Evolutionary conservation across 805 yeast species (phyloP).

Genomic region (Yamadazyma kitorensis): DNA sequence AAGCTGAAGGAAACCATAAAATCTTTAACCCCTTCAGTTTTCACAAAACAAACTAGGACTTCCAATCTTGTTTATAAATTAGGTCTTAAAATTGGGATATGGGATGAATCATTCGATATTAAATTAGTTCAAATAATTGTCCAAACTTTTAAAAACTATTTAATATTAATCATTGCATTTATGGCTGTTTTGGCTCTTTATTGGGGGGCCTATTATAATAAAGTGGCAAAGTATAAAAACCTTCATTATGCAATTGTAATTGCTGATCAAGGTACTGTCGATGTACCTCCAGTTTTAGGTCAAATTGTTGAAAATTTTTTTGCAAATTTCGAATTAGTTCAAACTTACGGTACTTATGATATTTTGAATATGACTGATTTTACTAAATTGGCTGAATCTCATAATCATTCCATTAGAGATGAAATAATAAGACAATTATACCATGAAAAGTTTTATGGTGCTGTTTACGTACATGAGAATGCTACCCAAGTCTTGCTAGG

Average conservation of each 20-base stretch:
- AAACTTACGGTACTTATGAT: conserved; percentile 22
- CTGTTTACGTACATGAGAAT: conserved; percentile 26
- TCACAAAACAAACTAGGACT: too few relatives aligned
- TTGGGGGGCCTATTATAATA: conserved; percentile 30
- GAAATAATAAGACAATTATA: conserved; percentile 29
- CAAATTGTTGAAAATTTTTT: conserved; percentile 20
- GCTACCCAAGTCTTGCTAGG: conserved; percentile 23
- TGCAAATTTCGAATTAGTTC: conserved; percentile 18
- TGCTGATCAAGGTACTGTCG: conserved; percentile 22
- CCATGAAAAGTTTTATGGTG: conserved; percentile 30
- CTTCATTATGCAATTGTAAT: conserved; percentile 24
- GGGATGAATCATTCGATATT: conserved; percentile 27
- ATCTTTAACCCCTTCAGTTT: too few relatives aligned
- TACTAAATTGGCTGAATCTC: conserved; percentile 15
- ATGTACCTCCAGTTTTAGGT: conserved; percentile 20
- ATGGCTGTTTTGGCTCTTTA: conserved; percentile 24
- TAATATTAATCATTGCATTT: conserved; percentile 19
- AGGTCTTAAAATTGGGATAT: conserved; percentile 19
- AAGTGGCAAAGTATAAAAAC: conserved; percentile 18
- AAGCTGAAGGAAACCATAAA: too few relatives aligned
- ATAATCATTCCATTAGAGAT: conserved; percentile 21
- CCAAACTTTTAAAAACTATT: conserved; percentile 2
- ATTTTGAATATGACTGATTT: conserved; percentile 19
- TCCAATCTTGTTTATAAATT: too few relatives aligned
- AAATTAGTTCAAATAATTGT: conserved; percentile 19